Conservation (phyloP, 805 yeast genomes). For the Wickerhamiella sergipiensis region DNA sequence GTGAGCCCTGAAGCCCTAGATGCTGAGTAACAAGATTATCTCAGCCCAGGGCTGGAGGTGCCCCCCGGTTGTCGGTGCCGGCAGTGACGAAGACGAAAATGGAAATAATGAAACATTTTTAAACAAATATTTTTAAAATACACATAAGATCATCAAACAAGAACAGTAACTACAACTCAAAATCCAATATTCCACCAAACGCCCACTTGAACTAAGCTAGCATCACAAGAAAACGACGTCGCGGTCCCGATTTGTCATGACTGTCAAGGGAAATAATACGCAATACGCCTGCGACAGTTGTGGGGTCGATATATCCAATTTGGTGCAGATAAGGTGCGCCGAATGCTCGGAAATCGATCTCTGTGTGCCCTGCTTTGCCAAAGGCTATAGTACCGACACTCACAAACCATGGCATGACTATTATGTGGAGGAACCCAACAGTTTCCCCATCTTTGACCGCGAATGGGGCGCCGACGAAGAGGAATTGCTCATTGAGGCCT, state of each 20-base stretch:
- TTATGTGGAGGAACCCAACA: conserved; percentile 81
- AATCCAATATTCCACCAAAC: no score
- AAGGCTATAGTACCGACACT: conserved; percentile 63
- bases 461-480: conserved; percentile 99
- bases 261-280: conserved; percentile 11
- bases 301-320: conserved; percentile 85
- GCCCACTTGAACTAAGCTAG: no score
- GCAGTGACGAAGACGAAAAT: no score
- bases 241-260: neutral
- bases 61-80: no score
- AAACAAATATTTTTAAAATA: no score
- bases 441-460: conserved; percentile 77
- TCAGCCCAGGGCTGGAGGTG: no score
- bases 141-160: no score
- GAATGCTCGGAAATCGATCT: conserved; percentile 85
- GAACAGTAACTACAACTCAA: no score
- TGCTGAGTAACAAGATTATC: no score
- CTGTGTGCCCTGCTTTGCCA: conserved; percentile 95
- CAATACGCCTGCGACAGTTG: conserved; percentile 68
- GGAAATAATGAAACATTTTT: no score
- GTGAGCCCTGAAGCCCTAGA: neutral
- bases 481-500: conserved; percentile 71
- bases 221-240: no score
- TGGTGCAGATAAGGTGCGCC: conserved; percentile 86
- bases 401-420: conserved; percentile 95